Base-by-base conservation (phyloP, 2,329 filamentous ascomycete genomes). In the Monilinia fructicola region DNA sequence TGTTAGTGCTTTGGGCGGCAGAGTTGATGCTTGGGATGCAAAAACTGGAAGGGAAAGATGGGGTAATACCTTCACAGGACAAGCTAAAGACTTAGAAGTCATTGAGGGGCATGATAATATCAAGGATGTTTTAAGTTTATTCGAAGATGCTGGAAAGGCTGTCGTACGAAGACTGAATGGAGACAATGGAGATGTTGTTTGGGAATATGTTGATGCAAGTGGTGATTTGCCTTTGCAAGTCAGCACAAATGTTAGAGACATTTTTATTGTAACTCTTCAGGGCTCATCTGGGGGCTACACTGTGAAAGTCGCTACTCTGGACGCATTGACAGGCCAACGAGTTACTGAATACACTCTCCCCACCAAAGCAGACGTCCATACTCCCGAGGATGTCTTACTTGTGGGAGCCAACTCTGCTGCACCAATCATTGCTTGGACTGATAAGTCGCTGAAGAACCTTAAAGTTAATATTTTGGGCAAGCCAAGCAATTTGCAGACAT, bases 11-110 rank as follows among this genome's bases (percentile, higher is more conserved):
- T 79, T 88, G 48, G 92, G 89, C 21, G 82, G 82, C 69, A 84
- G 85, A 59, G 87, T 97, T 38, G 85, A 90, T 64, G 86, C 90
- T 18, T 98, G 93, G 93, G 90, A 92, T 78, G 92, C 92, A 46
- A 82, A 90, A 59, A 91, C 89, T 73, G 95, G 95, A 38, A 87
- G 90, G 73, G 85, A 91, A 70, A 82, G 87, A 48, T 99, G 95
- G 92, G 86, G 87, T 67, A 83, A 83, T 53, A 80, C 82, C 58
- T 87, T 92, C 67, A 76, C 77, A 9, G 89, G 84, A 26, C 75
- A 76, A 54, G 82, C 90, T 23, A 85, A 84, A 74, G 91, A 92
- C 76, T 78, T 97, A 65, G 93, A 95, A 80, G 86, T 94, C 46
- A 81, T 94, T 77, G 80, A 91, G 75, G 86, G 86, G 31, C 76